phyloP scores from a whole-genome alignment of 257 asterid genomes.

The Cordia subcordata region DNA sequence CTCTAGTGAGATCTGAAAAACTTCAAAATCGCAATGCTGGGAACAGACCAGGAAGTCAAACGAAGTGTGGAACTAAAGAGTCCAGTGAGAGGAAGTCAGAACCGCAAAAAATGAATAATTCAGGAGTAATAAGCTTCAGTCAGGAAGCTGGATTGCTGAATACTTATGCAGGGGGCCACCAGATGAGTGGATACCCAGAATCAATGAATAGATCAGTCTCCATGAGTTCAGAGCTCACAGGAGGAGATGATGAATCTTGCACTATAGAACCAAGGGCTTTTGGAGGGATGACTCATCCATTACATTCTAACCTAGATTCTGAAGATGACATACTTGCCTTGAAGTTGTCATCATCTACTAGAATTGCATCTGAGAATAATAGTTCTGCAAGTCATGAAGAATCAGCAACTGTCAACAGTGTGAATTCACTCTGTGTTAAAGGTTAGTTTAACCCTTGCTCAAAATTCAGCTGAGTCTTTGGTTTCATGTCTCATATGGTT shows the following conservation, averaged over 20 bases:
- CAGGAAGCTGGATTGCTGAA: conserved; percentile 16
- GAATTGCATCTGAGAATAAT: conserved; percentile 39
- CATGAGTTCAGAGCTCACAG: conserved; percentile 24
- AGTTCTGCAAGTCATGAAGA: conserved; percentile 62
- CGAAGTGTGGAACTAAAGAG: conserved; percentile 26
- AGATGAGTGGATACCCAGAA: conserved; percentile 21
- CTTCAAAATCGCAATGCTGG: conserved; percentile 34
- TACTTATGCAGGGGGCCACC: conserved; percentile 31
- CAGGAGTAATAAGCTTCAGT: conserved; percentile 9
- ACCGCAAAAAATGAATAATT: conserved; percentile 5
- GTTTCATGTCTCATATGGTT: not conserved
- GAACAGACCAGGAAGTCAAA: conserved; percentile 27
- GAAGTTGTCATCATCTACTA: conserved; percentile 51
- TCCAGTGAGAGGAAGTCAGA: conserved; percentile 15
- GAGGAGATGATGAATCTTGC: conserved; percentile 28
- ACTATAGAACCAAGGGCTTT: conserved; percentile 27
- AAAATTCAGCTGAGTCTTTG: not conserved
- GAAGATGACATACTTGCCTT: conserved; percentile 48
- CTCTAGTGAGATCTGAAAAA: conserved; percentile 64
- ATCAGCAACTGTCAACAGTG: conserved; percentile 50
- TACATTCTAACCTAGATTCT: conserved; percentile 24
- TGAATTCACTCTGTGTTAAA: conserved; percentile 65
- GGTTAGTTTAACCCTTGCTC: conserved; percentile 35
- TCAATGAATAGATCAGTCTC: conserved; percentile 32
- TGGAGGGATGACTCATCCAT: conserved; percentile 24